Percentiles rank a stretch among this genome's conserved stretches.
phyloP scores from a whole-genome alignment of 2,329 filamentous ascomycete genomes.

The Colletotrichum ledebouriae region DNA sequence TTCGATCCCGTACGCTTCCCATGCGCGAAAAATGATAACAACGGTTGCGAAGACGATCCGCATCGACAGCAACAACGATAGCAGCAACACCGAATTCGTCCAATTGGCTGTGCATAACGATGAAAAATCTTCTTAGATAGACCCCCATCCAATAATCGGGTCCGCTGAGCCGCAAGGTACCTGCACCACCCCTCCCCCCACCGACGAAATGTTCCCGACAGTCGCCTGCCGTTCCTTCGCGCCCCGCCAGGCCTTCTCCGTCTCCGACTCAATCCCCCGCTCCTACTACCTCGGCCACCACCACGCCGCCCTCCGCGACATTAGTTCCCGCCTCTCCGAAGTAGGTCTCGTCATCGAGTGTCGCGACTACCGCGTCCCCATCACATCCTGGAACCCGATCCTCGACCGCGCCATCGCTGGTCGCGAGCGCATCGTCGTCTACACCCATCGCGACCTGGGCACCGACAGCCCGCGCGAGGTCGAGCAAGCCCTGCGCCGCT shows the following conservation, averaged over 20 bases:
- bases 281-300: slow-evolving; percentile 98
- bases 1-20: not conserved
- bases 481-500: slow-evolving; percentile 48
- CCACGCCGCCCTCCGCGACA: slow-evolving; percentile 81
- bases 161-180: not conserved
- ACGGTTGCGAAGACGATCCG: slow-evolving; percentile 1
- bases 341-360: slow-evolving; percentile 95
- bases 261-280: slow-evolving; percentile 80
- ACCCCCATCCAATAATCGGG: slow-evolving; percentile 17
- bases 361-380: slow-evolving; percentile 90
- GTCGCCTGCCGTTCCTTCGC: slow-evolving; percentile 66
- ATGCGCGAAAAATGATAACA: not conserved
- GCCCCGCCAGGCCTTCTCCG: slow-evolving; percentile 80
- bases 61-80: too few species aligned
- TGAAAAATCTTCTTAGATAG: slow-evolving; percentile 14
- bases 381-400: slow-evolving; percentile 90
- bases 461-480: slow-evolving; percentile 48
- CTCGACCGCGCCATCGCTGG: slow-evolving; percentile 84
- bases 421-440: slow-evolving; percentile 83
- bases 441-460: slow-evolving; percentile 89
- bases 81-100: not conserved
- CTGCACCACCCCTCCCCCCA: not conserved
- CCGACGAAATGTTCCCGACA: slow-evolving; percentile 34
- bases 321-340: slow-evolving; percentile 83
- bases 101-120: slow-evolving; percentile 1